These are phyloP conservation scores for Cyclospora cayetanensis DNA, from an alignment of 169 alveolate genomes.

Conservation along the genomic window DNA sequence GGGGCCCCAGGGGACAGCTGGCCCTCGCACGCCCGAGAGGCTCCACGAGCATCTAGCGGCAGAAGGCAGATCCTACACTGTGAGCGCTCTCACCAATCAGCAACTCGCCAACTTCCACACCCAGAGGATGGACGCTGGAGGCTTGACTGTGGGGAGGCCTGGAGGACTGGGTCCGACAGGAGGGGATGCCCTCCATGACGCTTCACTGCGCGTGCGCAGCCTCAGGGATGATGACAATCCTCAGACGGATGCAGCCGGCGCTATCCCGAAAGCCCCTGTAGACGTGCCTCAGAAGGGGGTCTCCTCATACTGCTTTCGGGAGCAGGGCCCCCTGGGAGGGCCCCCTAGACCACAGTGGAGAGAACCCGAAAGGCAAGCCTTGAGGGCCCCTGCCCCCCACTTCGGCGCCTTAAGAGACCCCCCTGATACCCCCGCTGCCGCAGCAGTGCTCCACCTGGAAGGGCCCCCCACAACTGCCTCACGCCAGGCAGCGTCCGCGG, in stretches of 20 bases:
- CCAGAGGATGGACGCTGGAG: not conserved
- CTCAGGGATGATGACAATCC: not conserved
- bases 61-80: not conserved
- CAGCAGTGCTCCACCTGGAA: not conserved
- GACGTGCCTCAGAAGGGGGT: not conserved
- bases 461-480: conserved; percentile 23
- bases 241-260: not conserved
- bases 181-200: not conserved
- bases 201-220: not conserved
- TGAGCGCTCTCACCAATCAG: not conserved
- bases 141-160: not conserved
- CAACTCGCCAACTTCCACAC: not conserved
- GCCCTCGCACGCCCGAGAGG: not conserved
- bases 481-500: not conserved
- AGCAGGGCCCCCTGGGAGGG: conserved; percentile 9
- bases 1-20: not conserved
- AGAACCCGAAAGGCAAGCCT: not conserved
- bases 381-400: not conserved
- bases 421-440: conserved; percentile 5
- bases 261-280: not conserved
- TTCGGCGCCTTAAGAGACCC: conserved; percentile 7
- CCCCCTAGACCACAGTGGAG: not conserved
- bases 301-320: not conserved
- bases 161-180: not conserved
- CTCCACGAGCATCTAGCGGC: not conserved